phyloP scores from a whole-genome alignment of 2,329 filamentous ascomycete genomes.

The Cordyceps fumosorosea region DNA sequence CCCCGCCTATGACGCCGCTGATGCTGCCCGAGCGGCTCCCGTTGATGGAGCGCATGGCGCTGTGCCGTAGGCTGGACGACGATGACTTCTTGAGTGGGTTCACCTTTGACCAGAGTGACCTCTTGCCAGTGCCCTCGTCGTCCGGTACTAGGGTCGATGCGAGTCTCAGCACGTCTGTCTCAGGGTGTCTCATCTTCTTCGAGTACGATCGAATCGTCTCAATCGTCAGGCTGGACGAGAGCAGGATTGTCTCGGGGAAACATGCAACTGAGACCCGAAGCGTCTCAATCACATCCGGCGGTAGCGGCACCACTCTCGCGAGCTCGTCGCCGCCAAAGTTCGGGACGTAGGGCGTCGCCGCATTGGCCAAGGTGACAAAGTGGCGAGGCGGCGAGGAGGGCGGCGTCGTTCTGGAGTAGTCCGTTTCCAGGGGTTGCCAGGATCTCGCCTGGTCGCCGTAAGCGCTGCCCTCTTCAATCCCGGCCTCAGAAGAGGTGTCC shows the following conservation, averaged over 20 bases:
- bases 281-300: constrained; percentile 47
- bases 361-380: constrained; percentile 31
- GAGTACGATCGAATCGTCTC: constrained; percentile 53
- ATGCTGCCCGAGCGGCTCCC: constrained; percentile 13
- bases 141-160: neutral
- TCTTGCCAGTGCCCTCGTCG: constrained; percentile 16
- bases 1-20: neutral
- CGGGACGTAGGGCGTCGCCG: constrained; percentile 23
- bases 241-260: constrained; percentile 54
- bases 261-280: constrained; percentile 47
- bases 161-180: constrained; percentile 19
- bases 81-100: constrained; percentile 24
- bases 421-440: constrained; percentile 16
- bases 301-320: constrained; percentile 39
- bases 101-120: constrained; percentile 32
- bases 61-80: constrained; percentile 3
- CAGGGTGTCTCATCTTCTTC: constrained; percentile 43
- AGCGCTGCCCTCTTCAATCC: constrained; percentile 11
- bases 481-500: constrained; percentile 1
- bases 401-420: constrained; percentile 27
- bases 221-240: constrained; percentile 47
- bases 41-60: neutral
- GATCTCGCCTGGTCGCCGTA: neutral
- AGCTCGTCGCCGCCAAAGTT: constrained; percentile 28
- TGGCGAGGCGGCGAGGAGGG: constrained; percentile 29